Conservation (phyloP, 2,329 filamentous ascomycete species). For the Colletotrichum sp. region DNA sequence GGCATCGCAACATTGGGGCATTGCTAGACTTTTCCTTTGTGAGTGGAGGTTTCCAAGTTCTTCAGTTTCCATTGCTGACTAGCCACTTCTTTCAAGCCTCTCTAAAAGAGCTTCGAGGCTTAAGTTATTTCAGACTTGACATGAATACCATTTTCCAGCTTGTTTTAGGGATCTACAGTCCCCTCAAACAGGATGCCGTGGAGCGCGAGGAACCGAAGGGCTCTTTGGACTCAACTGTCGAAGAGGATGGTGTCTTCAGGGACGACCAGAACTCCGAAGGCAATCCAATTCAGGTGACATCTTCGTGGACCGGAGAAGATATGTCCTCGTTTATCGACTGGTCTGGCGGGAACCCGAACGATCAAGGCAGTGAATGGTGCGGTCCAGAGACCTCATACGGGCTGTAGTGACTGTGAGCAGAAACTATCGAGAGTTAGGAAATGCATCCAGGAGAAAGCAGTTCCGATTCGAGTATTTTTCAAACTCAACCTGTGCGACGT, state of each 20-base stretch:
- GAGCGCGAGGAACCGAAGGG: background rate
- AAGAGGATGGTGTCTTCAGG: background rate
- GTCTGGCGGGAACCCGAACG: background rate
- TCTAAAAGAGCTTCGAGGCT: background rate
- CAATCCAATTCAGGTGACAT: background rate
- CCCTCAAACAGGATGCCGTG: background rate
- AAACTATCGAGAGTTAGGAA: background rate
- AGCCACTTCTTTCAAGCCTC: background rate
- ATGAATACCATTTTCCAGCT: background rate
- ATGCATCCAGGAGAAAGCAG: background rate
- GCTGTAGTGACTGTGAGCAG: background rate
- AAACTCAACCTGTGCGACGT: background rate
- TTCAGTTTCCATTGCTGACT: background rate
- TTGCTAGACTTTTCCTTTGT: background rate
- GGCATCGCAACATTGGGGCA: background rate
- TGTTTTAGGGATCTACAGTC: background rate
- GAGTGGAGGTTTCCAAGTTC: background rate
- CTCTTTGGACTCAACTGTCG: background rate
- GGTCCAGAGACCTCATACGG: background rate
- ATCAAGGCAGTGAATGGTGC: background rate
- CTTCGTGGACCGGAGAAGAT: background rate
- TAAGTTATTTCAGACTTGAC: background rate
- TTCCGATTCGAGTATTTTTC: background rate
- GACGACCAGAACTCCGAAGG: background rate
- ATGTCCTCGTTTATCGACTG: background rate